Conservation (phyloP, 768 basidiomycete genomes). For the Exidia glandulosa region DNA sequence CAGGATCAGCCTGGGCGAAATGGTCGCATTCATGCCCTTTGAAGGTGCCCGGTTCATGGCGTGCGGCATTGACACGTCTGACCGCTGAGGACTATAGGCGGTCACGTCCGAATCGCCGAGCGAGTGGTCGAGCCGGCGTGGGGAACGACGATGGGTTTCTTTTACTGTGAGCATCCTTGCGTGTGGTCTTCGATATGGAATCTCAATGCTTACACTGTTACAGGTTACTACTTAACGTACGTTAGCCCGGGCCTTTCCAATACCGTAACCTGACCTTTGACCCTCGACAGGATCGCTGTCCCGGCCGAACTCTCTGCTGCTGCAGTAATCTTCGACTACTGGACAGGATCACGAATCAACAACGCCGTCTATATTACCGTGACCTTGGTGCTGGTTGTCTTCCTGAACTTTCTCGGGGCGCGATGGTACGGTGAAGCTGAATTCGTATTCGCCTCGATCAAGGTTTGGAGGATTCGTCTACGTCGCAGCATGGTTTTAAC, state of each 20-base stretch:
- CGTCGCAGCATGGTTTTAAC: slow-evolving; percentile 35
- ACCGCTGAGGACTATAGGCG: slow-evolving; percentile 33
- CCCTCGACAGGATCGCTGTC: slow-evolving; percentile 34
- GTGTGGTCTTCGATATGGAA: slow-evolving; percentile 7
- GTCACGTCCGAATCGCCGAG: slow-evolving; percentile 69
- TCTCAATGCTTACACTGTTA: not conserved
- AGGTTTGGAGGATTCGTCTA: slow-evolving; percentile 74
- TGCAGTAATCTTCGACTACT: slow-evolving; percentile 68
- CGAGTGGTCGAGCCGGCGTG: slow-evolving; percentile 72
- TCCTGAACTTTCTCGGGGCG: slow-evolving; percentile 29
- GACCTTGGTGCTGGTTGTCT: slow-evolving; percentile 17
- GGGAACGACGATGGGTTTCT: slow-evolving; percentile 32
- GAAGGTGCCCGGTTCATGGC: slow-evolving; percentile 8
- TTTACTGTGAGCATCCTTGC: slow-evolving; percentile 18
- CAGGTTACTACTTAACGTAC: not conserved
- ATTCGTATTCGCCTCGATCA: slow-evolving; percentile 70
- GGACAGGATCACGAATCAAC: slow-evolving; percentile 29
- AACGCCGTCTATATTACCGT: slow-evolving; percentile 26
- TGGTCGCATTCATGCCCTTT: slow-evolving; percentile 69
- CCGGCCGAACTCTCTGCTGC: slow-evolving; percentile 68
- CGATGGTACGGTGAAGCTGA: slow-evolving; percentile 39
- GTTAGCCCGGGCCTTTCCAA: not conserved
- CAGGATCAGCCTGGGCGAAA: slow-evolving; percentile 40
- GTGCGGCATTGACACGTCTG: not conserved
- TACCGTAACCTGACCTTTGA: not conserved